phyloP scores from a whole-genome alignment of 345 rosid genomes.

The Mallotus nudiflorus region DNA sequence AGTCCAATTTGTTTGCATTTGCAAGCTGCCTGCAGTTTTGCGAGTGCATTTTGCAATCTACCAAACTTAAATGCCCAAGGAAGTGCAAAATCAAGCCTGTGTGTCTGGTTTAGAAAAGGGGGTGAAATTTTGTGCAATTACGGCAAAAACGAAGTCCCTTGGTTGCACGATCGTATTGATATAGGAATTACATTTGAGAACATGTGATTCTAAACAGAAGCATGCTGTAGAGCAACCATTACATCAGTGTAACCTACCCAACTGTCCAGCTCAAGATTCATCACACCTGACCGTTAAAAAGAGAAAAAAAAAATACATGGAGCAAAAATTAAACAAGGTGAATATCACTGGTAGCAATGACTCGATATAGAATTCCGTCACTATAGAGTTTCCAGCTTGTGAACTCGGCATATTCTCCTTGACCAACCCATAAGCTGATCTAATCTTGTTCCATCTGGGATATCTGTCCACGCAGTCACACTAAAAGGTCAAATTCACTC shows the following conservation, averaged over 20 bases:
- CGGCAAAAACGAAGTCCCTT: no score
- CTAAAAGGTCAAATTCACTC: not conserved
- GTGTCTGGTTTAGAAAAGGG: no score
- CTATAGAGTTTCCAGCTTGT: not conserved
- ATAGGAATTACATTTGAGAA: not conserved
- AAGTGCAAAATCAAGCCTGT: no score
- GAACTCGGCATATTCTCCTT: conserved; percentile 3
- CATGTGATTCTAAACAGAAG: not conserved
- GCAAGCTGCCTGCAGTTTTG: no score
- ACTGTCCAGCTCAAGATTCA: conserved; percentile 16
- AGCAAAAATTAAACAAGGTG: conserved; percentile 12
- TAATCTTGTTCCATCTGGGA: not conserved
- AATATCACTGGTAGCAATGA: not conserved
- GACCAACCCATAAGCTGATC: not conserved
- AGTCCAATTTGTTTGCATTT: no score
- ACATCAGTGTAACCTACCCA: not conserved
- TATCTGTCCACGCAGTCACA: conserved; percentile 4
- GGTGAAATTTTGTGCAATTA: no score
- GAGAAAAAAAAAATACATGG: conserved; percentile 6
- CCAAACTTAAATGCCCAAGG: no score
- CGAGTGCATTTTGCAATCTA: no score
- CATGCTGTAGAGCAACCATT: not conserved
- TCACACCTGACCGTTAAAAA: conserved; percentile 12
- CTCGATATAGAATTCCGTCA: not conserved
- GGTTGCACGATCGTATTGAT: no score